Evolutionary conservation across 257 asterid species (phyloP), one percentile per base, ranked within the genome.

Genomic region (Anisodus tanguticus): DNA sequence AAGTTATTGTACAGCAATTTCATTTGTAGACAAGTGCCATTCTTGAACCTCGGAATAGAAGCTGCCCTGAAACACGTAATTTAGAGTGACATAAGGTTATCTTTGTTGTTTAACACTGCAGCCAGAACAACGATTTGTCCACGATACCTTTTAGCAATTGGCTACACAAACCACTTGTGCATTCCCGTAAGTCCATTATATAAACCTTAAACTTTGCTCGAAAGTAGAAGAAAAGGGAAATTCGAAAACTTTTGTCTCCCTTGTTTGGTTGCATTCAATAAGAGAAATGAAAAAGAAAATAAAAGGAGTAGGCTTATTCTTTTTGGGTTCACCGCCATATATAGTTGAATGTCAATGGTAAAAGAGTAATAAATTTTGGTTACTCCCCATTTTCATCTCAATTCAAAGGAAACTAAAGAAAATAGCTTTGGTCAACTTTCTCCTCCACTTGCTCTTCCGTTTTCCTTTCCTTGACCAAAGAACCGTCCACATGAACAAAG

Each of bases 1-100:
- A 91, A 80, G 74, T 87, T 89, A 90, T 86, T 88, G 92, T 88
- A 88, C 84, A 79, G 91, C 89, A 92, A 87, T 85, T 91, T 89
- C 94, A 91, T 88, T 76, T 89, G 92, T 26, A 92, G 60, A 77
- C 91, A 84, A 35, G 91, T 84, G 37, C 90, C 87, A 51, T 90
- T 90, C 63, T 89, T 88, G 37, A 89, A 86, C 88, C 91, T 85
- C 22, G 93, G 90, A 84, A 91, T 80, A 0, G 94, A 86, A 79
- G 92, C 90, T n/a, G 93, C 94, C 90, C 97, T 91, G 90, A 16
- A 88, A 84, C 11, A 15, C 39, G 60, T 37, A 85, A 69, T 9
- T 8, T 57, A 31, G 10, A 4, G 47, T 41, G 13, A n/a, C 9
- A 37, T 54, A 13, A 10, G 12, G 63, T 76, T 76, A 74, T 11